phyloP scores from a whole-genome alignment of 768 basidiomycete species.

The Mycena leptocephala region DNA sequence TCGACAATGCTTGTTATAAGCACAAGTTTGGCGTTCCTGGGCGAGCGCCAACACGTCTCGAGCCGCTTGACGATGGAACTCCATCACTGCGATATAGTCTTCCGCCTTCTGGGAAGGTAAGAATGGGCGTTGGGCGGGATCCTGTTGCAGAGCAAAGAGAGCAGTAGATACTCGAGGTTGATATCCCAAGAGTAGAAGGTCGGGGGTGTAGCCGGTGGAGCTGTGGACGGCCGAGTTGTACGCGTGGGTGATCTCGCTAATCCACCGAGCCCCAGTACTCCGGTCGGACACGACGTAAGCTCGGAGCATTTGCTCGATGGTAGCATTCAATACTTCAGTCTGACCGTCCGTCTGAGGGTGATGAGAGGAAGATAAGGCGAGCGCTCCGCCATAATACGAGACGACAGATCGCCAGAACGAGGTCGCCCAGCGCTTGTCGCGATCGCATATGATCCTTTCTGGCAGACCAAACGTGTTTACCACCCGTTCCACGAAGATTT shows the following conservation, averaged over 20 bases:
- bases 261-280: background rate
- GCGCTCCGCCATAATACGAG: too few species aligned
- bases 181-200: background rate
- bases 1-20: slow-evolving; percentile 35
- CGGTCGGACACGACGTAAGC: too few species aligned
- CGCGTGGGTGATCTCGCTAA: background rate
- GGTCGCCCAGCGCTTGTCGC: too few species aligned
- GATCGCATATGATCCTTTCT: too few species aligned
- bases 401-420: too few species aligned
- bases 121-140: background rate
- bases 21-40: too few species aligned
- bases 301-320: too few species aligned
- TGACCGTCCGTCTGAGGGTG: too few species aligned
- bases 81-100: background rate
- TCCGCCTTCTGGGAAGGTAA: background rate
- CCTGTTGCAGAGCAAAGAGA: background rate
- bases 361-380: background rate
- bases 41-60: slow-evolving; percentile 44
- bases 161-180: background rate
- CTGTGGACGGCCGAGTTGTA: background rate
- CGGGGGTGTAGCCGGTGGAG: background rate
- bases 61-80: background rate
- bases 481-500: slow-evolving; percentile 19
- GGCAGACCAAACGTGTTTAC: background rate
- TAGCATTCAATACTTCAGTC: too few species aligned